A percentile compares a stretch with the other conserved stretches of the same genome.
Evolutionary conservation across 192 early-diverging fungal species (phyloP).

Genomic region (Coemansia nantahalensis): DNA sequence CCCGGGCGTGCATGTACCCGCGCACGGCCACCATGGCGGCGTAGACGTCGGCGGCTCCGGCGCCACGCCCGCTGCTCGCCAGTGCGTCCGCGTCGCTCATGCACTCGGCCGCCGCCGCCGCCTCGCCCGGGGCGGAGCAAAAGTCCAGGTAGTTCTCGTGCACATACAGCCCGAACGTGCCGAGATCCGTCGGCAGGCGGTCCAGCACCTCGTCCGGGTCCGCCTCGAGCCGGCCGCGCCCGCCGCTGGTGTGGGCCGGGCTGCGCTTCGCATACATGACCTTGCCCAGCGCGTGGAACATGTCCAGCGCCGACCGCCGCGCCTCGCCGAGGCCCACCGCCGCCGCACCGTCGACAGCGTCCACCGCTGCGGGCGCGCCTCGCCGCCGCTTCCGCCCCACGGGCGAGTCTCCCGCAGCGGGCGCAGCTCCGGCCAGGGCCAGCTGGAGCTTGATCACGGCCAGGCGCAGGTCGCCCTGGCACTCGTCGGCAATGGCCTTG

Average conservation of each 20-base stretch:
- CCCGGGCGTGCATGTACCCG: slow-evolving; percentile 29
- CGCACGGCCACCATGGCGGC: slow-evolving; percentile 25
- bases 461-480: slow-evolving; percentile 59
- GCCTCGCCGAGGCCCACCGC: slow-evolving; percentile 5
- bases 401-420: background rate
- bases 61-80: slow-evolving; percentile 1
- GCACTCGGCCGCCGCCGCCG: slow-evolving; percentile 44
- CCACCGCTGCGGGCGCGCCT: background rate
- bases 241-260: background rate
- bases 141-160: slow-evolving; percentile 60
- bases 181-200: slow-evolving; percentile 55
- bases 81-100: slow-evolving; percentile 54
- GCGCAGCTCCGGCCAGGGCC: slow-evolving; percentile 1
- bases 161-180: slow-evolving; percentile 55
- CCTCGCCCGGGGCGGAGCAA: slow-evolving; percentile 52
- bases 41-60: slow-evolving; percentile 12
- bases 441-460: slow-evolving; percentile 61
- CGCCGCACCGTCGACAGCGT: background rate
- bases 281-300: slow-evolving; percentile 66
- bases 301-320: slow-evolving; percentile 40
- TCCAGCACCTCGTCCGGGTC: slow-evolving; percentile 48
- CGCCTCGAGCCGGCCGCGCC: slow-evolving; percentile 28
- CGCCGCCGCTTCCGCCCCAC: background rate
- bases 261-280: slow-evolving; percentile 59
- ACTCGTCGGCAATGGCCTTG: slow-evolving; percentile 45